Conservation (phyloP, 1,284 basidiomycete genomes). For the Heterobasidion occidentale region DNA sequence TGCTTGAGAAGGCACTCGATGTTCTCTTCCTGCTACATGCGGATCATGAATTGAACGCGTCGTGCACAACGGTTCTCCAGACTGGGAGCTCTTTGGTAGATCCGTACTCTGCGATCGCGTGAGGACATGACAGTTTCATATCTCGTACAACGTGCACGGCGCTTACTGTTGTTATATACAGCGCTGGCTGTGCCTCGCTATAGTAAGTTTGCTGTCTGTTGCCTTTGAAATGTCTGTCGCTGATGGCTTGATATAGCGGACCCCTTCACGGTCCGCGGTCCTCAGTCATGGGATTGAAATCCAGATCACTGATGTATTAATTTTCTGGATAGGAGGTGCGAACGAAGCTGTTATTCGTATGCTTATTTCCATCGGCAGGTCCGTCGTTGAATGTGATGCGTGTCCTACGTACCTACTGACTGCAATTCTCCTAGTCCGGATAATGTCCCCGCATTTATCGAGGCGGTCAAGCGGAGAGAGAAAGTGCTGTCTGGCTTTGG, state of each 20-base stretch:
- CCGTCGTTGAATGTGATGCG: conserved; percentile 14
- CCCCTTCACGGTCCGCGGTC: conserved; percentile 57
- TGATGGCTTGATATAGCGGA: conserved; percentile 38
- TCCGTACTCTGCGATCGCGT: conserved; percentile 78
- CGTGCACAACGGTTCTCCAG: conserved; percentile 76
- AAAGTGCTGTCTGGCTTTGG: conserved; percentile 84
- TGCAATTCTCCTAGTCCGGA: conserved; percentile 42
- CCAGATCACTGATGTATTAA: background rate
- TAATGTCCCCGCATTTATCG: conserved; percentile 79
- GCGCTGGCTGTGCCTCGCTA: conserved; percentile 75
- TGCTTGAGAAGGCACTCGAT: conserved; percentile 80
- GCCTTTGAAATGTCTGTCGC: background rate
- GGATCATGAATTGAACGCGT: conserved; percentile 84
- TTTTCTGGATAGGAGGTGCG: conserved; percentile 50
- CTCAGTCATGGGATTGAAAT: background rate
- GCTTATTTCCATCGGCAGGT: conserved; percentile 81
- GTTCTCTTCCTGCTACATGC: conserved; percentile 82
- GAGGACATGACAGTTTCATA: conserved; percentile 22
- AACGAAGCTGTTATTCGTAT: conserved; percentile 89
- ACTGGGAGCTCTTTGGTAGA: conserved; percentile 84
- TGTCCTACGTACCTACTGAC: background rate
- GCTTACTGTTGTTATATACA: conserved; percentile 16
- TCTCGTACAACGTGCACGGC: conserved; percentile 8
- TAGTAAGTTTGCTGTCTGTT: conserved; percentile 45
- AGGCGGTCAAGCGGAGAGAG: conserved; percentile 78